Conservation (phyloP, 2,329 filamentous ascomycete species). For the Moelleriella libera region DNA sequence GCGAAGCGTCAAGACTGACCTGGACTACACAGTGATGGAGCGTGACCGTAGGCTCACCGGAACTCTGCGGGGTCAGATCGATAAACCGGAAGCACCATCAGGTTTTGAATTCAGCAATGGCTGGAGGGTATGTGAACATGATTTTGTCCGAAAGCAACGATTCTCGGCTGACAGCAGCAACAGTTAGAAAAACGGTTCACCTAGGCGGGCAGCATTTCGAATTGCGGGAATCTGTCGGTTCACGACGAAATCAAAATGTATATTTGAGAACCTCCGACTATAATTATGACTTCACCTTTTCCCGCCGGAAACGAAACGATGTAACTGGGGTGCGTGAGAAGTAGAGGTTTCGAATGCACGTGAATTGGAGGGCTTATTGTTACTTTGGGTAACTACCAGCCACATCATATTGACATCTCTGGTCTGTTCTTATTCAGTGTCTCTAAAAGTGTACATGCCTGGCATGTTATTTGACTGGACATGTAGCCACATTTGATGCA, state of each 20-base stretch:
- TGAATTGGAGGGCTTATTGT: neutral
- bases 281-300: too few relatives aligned
- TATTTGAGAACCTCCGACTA: too few relatives aligned
- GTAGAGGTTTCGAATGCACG: too few relatives aligned
- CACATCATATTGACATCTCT: constrained; percentile 36
- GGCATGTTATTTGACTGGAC: constrained; percentile 85
- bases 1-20: neutral
- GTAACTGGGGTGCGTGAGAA: too few relatives aligned
- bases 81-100: constrained; percentile 36
- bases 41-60: constrained; percentile 49
- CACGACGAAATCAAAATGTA: neutral
- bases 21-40: constrained; percentile 45
- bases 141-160: neutral
- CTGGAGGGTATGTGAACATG: constrained; percentile 38
- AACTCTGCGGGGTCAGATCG: constrained; percentile 41
- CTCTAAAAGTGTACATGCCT: constrained; percentile 83
- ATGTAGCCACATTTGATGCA: constrained; percentile 89
- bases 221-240: neutral
- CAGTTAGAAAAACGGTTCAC: constrained; percentile 40
- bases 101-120: constrained; percentile 51
- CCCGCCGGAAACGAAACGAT: too few relatives aligned
- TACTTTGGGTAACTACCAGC: neutral
- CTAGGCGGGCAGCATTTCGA: too few relatives aligned
- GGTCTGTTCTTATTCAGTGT: constrained; percentile 71
- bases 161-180: constrained; percentile 2